A percentile compares a stretch with the other conserved stretches of the same genome.
These are phyloP conservation scores for Suillus discolor DNA, from an alignment of 768 basidiomycete species.

Conservation along the genomic window DNA sequence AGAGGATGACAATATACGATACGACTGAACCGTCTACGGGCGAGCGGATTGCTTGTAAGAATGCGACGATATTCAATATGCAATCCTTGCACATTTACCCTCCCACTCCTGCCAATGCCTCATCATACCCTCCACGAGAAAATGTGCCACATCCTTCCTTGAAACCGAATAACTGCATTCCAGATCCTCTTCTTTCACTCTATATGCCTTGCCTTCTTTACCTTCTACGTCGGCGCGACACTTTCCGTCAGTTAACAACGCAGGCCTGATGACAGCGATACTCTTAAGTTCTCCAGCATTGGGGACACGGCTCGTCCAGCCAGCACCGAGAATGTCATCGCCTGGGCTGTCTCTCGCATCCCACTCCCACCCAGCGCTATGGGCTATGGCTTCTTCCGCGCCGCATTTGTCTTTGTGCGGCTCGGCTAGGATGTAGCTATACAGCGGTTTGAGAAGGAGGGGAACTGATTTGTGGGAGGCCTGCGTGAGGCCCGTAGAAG, in stretches of 20 bases:
- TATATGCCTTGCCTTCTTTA: slow-evolving; percentile 35
- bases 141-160: slow-evolving; percentile 66
- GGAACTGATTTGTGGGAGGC: slow-evolving; percentile 50
- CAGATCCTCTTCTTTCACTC: slow-evolving; percentile 45
- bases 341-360: slow-evolving; percentile 43
- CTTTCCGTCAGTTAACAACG: slow-evolving; percentile 59
- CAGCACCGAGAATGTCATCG: slow-evolving; percentile 43
- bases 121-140: slow-evolving; percentile 50
- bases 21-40: too few relatives aligned
- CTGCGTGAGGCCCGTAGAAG: slow-evolving; percentile 53
- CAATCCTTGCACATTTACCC: slow-evolving; percentile 51
- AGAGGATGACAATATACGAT: too few relatives aligned
- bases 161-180: slow-evolving; percentile 52
- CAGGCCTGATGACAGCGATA: slow-evolving; percentile 54
- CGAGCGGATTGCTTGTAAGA: too few relatives aligned
- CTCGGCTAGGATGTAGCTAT: slow-evolving; percentile 42
- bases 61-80: slow-evolving; percentile 38
- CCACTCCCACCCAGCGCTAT: slow-evolving; percentile 57
- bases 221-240: slow-evolving; percentile 37
- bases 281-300: slow-evolving; percentile 44
- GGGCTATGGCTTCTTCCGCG: slow-evolving; percentile 50
- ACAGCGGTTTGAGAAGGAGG: slow-evolving; percentile 48
- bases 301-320: slow-evolving; percentile 48
- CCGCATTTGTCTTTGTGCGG: slow-evolving; percentile 68
- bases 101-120: slow-evolving; percentile 55